phyloP scores from a whole-genome alignment of 176 grass and related monocot species.

The Oryza rufipogon region DNA sequence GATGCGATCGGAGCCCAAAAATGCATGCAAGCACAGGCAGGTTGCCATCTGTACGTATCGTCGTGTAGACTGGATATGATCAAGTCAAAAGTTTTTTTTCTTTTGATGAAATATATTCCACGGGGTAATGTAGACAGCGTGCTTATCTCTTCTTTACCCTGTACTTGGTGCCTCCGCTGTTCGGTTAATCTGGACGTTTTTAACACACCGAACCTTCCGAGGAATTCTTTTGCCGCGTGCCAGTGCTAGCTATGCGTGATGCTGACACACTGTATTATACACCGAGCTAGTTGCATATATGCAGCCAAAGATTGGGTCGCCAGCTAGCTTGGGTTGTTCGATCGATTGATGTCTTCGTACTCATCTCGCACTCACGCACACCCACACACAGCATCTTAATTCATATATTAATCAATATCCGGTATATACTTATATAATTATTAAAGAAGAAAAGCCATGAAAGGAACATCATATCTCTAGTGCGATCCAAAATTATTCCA shows the following conservation, averaged over 20 bases:
- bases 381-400: not conserved
- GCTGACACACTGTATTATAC: not conserved
- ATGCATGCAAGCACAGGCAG: no score
- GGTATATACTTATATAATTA: not conserved
- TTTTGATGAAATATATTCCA: not conserved
- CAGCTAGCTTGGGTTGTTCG: not conserved
- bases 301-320: not conserved
- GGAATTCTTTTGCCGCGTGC: not conserved
- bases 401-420: not conserved
- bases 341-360: not conserved
- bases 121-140: constrained; percentile 9
- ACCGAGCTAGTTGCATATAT: not conserved
- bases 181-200: not conserved
- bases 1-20: not conserved
- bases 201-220: not conserved
- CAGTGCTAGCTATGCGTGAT: not conserved
- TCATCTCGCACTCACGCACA: not conserved
- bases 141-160: constrained; percentile 9
- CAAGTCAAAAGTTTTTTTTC: not conserved
- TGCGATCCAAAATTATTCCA: not conserved
- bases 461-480: not conserved
- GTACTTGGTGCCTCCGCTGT: not conserved
- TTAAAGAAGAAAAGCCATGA: not conserved
- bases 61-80: not conserved
- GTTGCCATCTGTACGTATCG: not conserved